Conservation (phyloP, 1,284 basidiomycete species). For the Caloboletus inedulis region DNA sequence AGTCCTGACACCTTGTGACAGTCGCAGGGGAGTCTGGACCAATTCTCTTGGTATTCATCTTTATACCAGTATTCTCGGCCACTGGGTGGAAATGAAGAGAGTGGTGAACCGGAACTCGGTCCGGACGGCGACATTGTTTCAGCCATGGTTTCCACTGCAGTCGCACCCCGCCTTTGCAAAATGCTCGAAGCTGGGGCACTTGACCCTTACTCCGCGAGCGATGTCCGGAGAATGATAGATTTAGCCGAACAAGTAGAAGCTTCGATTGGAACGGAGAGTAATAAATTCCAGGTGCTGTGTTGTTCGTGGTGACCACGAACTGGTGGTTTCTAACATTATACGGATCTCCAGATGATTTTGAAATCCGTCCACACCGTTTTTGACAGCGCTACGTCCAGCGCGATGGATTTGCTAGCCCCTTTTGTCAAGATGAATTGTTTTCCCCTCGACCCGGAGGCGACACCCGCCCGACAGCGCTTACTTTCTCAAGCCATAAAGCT, state of each 20-base stretch:
- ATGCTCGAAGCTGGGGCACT: constrained; percentile 71
- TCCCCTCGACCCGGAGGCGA: constrained; percentile 74
- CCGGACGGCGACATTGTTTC: constrained; percentile 87
- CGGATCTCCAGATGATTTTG: constrained; percentile 52
- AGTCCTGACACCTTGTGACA: constrained; percentile 11
- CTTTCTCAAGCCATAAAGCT: constrained; percentile 72
- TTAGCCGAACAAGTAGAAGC: constrained; percentile 80
- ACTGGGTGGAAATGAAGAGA: constrained; percentile 41
- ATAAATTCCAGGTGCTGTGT: constrained; percentile 64
- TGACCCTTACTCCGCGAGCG: constrained; percentile 76
- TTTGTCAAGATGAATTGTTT: constrained; percentile 41
- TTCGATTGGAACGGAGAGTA: constrained; percentile 63
- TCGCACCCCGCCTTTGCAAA: constrained; percentile 74
- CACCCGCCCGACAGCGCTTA: constrained; percentile 69
- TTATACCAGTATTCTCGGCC: constrained; percentile 79
- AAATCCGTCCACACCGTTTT: constrained; percentile 63
- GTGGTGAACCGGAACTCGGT: constrained; percentile 58
- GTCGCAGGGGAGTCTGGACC: constrained; percentile 65
- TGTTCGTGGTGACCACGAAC: constrained; percentile 1
- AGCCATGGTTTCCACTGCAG: constrained; percentile 80
- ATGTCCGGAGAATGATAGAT: constrained; percentile 66
- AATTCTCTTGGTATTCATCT: constrained; percentile 79
- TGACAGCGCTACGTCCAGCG: constrained; percentile 50
- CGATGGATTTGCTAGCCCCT: constrained; percentile 45
- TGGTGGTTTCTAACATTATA: constrained; percentile 12